Evolutionary conservation across 441 rosid species (phyloP).

Genomic region (Hypseocharis bilobata): DNA sequence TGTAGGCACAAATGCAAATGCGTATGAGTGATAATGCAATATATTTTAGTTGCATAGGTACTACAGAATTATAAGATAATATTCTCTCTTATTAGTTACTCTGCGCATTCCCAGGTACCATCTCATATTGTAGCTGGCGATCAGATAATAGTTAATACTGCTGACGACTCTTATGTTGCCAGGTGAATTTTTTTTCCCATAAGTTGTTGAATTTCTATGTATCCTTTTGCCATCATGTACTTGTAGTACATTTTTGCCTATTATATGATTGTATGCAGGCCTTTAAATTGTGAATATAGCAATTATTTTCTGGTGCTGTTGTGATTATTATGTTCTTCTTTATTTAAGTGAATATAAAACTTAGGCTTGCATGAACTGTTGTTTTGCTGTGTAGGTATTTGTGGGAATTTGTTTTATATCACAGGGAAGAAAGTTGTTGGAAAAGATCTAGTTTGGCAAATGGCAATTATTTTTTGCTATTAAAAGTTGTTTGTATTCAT

Average conservation of each 20-base stretch:
- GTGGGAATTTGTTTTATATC: too few relatives aligned
- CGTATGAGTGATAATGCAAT: background rate
- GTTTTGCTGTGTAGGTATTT: too few relatives aligned
- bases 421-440: too few relatives aligned
- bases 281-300: background rate
- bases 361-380: too few relatives aligned
- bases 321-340: too few relatives aligned
- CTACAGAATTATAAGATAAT: background rate
- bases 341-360: too few relatives aligned
- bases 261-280: background rate
- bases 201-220: background rate
- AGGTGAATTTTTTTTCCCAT: conserved; percentile 35
- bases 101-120: conserved; percentile 45
- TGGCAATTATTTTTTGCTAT: too few relatives aligned
- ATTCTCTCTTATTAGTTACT: background rate
- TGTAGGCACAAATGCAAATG: background rate
- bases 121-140: conserved; percentile 68
- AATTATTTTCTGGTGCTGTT: too few relatives aligned
- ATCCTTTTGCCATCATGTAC: too few relatives aligned
- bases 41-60: background rate
- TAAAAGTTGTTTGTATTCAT: background rate
- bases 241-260: background rate
- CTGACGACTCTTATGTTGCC: conserved; percentile 54
- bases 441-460: too few relatives aligned
- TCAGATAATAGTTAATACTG: conserved; percentile 60